Percentiles rank a stretch among this genome's conserved stretches.
Conservation (phyloP, 2,329 filamentous ascomycete genomes). For the Aspergillus sp. region DNA sequence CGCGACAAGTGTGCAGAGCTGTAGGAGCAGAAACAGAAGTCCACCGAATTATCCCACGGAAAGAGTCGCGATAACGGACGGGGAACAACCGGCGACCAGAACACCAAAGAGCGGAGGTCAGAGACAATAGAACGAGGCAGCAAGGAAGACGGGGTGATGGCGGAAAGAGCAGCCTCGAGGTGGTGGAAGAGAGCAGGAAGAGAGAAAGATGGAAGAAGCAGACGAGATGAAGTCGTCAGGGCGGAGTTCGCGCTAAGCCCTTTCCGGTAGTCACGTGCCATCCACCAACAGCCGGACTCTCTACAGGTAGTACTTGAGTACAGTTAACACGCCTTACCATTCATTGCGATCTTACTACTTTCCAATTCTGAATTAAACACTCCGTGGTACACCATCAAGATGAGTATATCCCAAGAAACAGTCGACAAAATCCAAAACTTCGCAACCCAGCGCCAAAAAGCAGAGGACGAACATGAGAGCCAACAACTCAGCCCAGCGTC, state of each 20-base stretch:
- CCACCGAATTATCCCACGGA: neutral
- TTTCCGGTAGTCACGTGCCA: too few relatives aligned
- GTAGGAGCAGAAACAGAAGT: neutral
- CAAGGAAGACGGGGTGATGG: too few relatives aligned
- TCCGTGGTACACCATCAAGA: too few relatives aligned
- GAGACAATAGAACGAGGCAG: neutral
- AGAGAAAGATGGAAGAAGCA: constrained; percentile 4
- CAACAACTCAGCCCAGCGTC: constrained; percentile 19
- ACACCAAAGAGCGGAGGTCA: neutral
- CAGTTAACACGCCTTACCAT: too few relatives aligned
- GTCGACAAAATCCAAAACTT: constrained; percentile 27
- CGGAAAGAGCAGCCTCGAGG: neutral
- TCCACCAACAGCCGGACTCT: too few relatives aligned
- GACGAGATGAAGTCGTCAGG: too few relatives aligned
- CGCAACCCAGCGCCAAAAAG: constrained; percentile 22
- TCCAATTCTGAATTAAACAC: too few relatives aligned
- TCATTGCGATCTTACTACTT: too few relatives aligned
- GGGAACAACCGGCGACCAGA: too few relatives aligned
- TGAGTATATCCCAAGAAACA: constrained; percentile 24
- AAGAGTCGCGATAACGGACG: constrained; percentile 3
- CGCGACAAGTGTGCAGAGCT: constrained; percentile 1
- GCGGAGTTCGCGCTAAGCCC: too few relatives aligned
- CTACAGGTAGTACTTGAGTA: too few relatives aligned
- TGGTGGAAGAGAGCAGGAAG: constrained; percentile 2
- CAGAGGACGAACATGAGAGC: constrained; percentile 23